A percentile compares a stretch with the other conserved stretches of the same genome.
Evolutionary conservation across 805 yeast species (phyloP).

Genomic region (Lachancea fermentati): DNA sequence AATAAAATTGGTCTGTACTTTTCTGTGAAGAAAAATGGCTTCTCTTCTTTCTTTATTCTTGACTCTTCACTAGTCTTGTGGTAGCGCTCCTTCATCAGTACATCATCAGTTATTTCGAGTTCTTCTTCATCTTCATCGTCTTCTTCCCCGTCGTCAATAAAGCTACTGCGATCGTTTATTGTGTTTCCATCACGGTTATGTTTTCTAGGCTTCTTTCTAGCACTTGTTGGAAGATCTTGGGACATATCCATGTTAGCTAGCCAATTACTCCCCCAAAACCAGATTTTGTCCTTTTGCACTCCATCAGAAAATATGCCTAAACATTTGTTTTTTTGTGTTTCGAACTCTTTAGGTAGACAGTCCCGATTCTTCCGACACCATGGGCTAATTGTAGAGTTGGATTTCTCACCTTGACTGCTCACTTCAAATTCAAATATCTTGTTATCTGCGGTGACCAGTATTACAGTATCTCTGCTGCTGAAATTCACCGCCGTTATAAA

Average conservation of each 20-base stretch:
- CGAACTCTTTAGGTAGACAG: slow-evolving; percentile 60
- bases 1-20: slow-evolving; percentile 69
- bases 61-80: slow-evolving; percentile 19
- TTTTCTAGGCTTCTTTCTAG: slow-evolving; percentile 31
- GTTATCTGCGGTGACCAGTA: slow-evolving; percentile 69
- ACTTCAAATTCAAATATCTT: slow-evolving; percentile 62
- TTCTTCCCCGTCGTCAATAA: slow-evolving; percentile 28
- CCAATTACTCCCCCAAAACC: slow-evolving; percentile 92
- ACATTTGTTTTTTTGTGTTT: slow-evolving; percentile 57
- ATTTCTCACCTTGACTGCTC: slow-evolving; percentile 9
- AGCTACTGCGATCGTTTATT: slow-evolving; percentile 37
- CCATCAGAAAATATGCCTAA: slow-evolving; percentile 59
- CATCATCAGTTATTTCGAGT: slow-evolving; percentile 8
- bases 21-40: slow-evolving; percentile 67
- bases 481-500: slow-evolving; percentile 60
- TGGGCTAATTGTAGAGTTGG: slow-evolving; percentile 43
- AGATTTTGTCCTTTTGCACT: slow-evolving; percentile 41
- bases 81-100: slow-evolving; percentile 4
- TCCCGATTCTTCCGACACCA: slow-evolving; percentile 83
- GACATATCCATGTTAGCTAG: slow-evolving; percentile 64
- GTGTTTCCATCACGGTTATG: slow-evolving; percentile 40
- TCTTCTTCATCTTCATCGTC: slow-evolving; percentile 30
- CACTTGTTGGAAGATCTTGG: slow-evolving; percentile 45
- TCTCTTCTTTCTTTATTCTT: slow-evolving; percentile 28
- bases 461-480: slow-evolving; percentile 44